A percentile compares a stretch with the other conserved stretches of the same genome.
Evolutionary conservation across 164 flowering plant genomes (phyloP).

Genomic region (Warburgia ugandensis): DNA sequence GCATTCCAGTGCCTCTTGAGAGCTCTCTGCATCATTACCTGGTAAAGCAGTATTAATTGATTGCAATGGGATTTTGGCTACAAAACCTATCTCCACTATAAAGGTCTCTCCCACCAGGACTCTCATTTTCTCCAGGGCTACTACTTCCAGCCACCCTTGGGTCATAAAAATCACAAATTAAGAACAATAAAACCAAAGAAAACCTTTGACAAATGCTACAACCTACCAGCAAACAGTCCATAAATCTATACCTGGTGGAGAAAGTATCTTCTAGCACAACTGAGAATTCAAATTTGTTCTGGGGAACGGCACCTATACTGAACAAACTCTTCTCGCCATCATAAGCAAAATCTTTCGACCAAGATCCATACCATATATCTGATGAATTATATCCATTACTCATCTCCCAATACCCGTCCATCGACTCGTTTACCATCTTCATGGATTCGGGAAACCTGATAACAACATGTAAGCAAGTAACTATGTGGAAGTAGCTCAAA

Average conservation of each 20-base stretch:
- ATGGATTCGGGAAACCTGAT: conserved; percentile 59
- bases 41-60: conserved; percentile 72
- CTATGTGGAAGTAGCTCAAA: no score
- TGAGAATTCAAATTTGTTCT: conserved; percentile 69
- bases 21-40: conserved; percentile 79
- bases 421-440: conserved; percentile 93
- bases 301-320: conserved; percentile 76
- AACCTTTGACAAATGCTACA: not conserved
- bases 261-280: conserved; percentile 69
- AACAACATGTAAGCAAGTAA: not conserved
- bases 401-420: conserved; percentile 73
- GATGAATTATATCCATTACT: conserved; percentile 63
- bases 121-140: conserved; percentile 44
- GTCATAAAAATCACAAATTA: not conserved
- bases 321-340: conserved; percentile 93
- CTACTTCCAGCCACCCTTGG: conserved; percentile 31
- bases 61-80: conserved; percentile 85
- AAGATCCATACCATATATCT: conserved; percentile 59
- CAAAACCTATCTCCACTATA: conserved; percentile 76
- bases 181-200: not conserved
- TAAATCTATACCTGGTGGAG: conserved; percentile 43
- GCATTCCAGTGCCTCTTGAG: conserved; percentile 83
- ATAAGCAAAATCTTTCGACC: conserved; percentile 79
- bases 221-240: not conserved
- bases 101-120: conserved; percentile 56